phyloP scores from a whole-genome alignment of 2,329 filamentous ascomycete genomes.

The Chrysoporthe austroafricana region DNA sequence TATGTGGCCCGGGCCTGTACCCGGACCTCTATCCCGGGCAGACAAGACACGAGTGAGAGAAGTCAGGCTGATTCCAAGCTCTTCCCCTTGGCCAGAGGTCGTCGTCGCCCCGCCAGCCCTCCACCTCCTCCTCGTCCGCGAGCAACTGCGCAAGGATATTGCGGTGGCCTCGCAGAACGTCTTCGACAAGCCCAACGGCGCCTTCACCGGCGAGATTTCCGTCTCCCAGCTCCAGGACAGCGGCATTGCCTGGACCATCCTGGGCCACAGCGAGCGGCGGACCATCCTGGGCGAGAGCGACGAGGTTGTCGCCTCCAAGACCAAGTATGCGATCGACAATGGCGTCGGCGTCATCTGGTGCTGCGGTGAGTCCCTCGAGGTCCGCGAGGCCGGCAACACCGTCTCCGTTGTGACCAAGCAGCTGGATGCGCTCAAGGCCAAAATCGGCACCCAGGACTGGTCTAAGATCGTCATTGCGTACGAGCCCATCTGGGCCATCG shows the following conservation, averaged over 20 bases:
- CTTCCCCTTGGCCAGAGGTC: constrained; percentile 66
- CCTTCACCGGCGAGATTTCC: constrained; percentile 96
- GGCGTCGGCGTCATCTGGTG: constrained; percentile 93
- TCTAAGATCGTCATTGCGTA: constrained; percentile 94
- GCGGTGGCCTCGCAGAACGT: constrained; percentile 96
- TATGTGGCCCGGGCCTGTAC: background rate
- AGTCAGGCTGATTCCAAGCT: background rate
- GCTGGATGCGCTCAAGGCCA: constrained; percentile 75
- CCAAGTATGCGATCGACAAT: constrained; percentile 86
- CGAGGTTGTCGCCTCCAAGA: constrained; percentile 87
- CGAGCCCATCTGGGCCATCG: constrained; percentile 97
- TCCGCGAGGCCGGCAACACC: constrained; percentile 84
- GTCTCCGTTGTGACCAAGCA: constrained; percentile 84
- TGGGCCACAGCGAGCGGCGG: constrained; percentile 94
- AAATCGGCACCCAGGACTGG: constrained; percentile 77
- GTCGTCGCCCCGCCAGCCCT: constrained; percentile 89
- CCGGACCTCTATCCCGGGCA: background rate
- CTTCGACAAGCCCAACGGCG: constrained; percentile 94
- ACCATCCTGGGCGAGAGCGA: constrained; percentile 87
- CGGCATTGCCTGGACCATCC: constrained; percentile 85
- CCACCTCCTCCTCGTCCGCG: constrained; percentile 86
- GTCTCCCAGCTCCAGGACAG: constrained; percentile 88
- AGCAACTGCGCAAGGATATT: constrained; percentile 74
- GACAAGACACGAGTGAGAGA: background rate
- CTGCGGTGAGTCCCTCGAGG: constrained; percentile 93